Evolutionary conservation across 208 protist species (phyloP).

Genomic region (Naegleria fowleri): DNA sequence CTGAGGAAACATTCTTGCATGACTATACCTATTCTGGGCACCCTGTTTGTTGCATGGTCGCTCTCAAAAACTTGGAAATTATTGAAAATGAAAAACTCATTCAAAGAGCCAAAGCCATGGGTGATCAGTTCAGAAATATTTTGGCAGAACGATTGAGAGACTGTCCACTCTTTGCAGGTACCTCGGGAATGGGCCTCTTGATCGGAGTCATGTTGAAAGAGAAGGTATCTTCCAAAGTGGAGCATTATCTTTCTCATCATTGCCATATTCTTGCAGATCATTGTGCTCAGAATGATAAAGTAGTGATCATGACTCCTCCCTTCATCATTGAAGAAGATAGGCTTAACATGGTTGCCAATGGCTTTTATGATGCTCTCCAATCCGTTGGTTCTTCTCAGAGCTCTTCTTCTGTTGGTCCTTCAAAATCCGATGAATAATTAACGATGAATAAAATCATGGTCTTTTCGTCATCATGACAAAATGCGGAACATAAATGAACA

Average conservation of each 20-base stretch:
- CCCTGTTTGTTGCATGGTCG: constrained; percentile 68
- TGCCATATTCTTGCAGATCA: neutral
- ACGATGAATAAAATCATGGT: too few species aligned
- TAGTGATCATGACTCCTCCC: neutral
- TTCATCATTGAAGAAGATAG: neutral
- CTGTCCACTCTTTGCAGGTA: neutral
- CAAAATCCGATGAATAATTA: too few species aligned
- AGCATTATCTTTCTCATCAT: neutral
- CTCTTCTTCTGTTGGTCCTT: too few species aligned
- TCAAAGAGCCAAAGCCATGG: constrained; percentile 52
- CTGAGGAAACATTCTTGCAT: constrained; percentile 56
- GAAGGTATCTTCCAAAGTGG: neutral
- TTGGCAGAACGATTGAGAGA: constrained; percentile 22
- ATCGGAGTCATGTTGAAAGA: neutral
- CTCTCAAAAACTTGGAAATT: constrained; percentile 63
- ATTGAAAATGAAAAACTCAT: constrained; percentile 63
- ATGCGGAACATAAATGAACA: too few species aligned
- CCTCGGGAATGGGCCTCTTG: neutral
- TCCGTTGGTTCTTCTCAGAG: neutral
- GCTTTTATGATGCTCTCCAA: neutral
- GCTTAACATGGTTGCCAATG: neutral
- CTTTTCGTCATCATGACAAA: too few species aligned
- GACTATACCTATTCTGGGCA: constrained; percentile 80
- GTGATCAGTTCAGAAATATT: constrained; percentile 48
- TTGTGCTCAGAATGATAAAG: neutral